phyloP scores from a whole-genome alignment of 257 asterid species.

The Anisodus tanguticus region DNA sequence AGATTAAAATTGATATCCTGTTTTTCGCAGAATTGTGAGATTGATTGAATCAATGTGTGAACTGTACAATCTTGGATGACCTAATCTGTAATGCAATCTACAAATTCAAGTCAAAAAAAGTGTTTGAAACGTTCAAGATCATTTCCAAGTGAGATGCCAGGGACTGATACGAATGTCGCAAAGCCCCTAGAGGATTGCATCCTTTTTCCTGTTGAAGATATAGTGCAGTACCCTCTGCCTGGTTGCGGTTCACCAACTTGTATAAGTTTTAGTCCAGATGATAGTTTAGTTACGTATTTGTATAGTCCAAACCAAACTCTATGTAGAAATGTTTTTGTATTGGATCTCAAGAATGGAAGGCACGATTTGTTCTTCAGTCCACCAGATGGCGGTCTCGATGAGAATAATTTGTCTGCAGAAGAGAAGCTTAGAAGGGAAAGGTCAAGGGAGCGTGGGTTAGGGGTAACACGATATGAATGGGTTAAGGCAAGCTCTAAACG shows the following conservation, averaged over 20 bases:
- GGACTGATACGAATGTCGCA: conserved; percentile 55
- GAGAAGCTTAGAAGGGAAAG: conserved; percentile 95
- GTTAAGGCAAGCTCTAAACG: conserved; percentile 66
- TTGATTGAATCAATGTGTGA: conserved; percentile 53
- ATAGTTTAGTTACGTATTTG: conserved; percentile 71
- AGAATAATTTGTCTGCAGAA: conserved; percentile 80
- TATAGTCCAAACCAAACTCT: conserved; percentile 73
- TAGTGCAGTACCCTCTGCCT: conserved; percentile 82
- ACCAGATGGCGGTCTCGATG: conserved; percentile 94
- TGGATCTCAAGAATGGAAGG: conserved; percentile 64
- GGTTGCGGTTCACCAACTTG: conserved; percentile 78
- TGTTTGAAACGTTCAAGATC: conserved; percentile 66
- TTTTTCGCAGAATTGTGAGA: conserved; percentile 49
- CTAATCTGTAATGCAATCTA: conserved; percentile 73
- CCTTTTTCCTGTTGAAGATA: conserved; percentile 75
- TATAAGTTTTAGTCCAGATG: conserved; percentile 88
- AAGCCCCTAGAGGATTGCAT: conserved; percentile 59
- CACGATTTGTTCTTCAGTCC: conserved; percentile 80
- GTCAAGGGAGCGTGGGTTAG: conserved; percentile 89
- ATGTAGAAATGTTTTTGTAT: conserved; percentile 64
- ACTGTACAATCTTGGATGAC: conserved; percentile 41
- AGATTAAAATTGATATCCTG: not conserved
- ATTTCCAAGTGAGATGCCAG: conserved; percentile 62
- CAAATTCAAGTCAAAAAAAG: conserved; percentile 44
- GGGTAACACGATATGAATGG: conserved; percentile 96